A percentile compares a stretch with the other conserved stretches of the same genome.
Conservation (phyloP, 2,329 filamentous ascomycete genomes). For the Epichloe gansuensis region DNA sequence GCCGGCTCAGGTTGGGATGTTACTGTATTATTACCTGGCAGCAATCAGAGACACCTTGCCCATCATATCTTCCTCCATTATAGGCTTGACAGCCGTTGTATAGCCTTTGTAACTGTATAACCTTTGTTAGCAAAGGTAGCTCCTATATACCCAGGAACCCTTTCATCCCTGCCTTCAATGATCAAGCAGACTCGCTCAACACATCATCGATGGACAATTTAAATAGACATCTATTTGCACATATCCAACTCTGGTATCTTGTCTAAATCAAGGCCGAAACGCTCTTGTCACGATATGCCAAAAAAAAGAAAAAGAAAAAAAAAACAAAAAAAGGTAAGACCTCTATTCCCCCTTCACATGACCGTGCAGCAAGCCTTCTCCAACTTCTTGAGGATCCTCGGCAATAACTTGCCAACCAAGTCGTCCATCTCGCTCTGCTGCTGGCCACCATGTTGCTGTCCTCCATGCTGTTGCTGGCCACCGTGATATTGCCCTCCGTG, state of each 20-base stretch:
- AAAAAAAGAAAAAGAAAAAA: neutral
- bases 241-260: neutral
- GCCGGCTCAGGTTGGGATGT: too few species aligned
- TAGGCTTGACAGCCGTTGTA: too few species aligned
- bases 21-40: too few species aligned
- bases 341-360: slow-evolving; percentile 41
- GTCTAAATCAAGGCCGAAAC: neutral
- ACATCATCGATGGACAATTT: too few species aligned
- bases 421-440: slow-evolving; percentile 44
- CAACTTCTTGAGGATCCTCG: slow-evolving; percentile 48
- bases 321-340: neutral
- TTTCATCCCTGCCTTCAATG: too few species aligned
- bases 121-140: too few species aligned
- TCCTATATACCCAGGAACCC: too few species aligned
- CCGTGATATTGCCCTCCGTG: slow-evolving; percentile 26
- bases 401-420: slow-evolving; percentile 46
- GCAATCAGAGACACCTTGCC: too few species aligned
- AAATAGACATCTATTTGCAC: too few species aligned
- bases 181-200: too few species aligned
- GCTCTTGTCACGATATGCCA: neutral
- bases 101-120: too few species aligned
- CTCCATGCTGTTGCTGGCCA: slow-evolving; percentile 21
- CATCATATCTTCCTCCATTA: too few species aligned
- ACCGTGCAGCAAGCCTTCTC: slow-evolving; percentile 60
- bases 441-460: slow-evolving; percentile 25